Percentiles rank a stretch among this genome's conserved stretches.
phyloP scores from a whole-genome alignment of 192 early-diverging fungal species.

The Entomortierella chlamydospora region DNA sequence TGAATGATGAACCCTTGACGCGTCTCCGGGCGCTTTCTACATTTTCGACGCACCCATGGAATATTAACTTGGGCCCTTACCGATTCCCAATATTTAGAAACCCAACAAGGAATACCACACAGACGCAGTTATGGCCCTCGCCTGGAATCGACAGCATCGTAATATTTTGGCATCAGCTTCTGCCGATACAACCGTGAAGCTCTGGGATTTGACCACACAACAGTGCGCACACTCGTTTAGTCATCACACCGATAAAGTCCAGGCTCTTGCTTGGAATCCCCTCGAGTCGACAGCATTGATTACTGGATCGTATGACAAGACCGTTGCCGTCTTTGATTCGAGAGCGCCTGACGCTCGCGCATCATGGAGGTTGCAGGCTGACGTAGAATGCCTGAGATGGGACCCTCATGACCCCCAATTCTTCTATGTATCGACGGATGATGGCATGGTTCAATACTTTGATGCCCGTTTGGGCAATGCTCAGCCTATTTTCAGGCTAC shows the following conservation, averaged over 20 bases:
- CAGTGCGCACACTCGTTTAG: slow-evolving; percentile 81
- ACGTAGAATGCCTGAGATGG: slow-evolving; percentile 95
- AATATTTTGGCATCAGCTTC: slow-evolving; percentile 90
- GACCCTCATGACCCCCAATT: slow-evolving; percentile 85
- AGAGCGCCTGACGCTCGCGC: slow-evolving; percentile 80
- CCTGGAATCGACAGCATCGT: slow-evolving; percentile 89
- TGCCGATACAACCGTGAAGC: slow-evolving; percentile 96
- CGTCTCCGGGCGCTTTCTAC: no score
- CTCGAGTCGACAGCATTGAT: slow-evolving; percentile 87
- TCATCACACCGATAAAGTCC: slow-evolving; percentile 92
- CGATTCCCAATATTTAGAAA: slow-evolving; percentile 36
- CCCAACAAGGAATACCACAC: slow-evolving; percentile 87
- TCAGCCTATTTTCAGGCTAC: slow-evolving; percentile 85
- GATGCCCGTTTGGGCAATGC: slow-evolving; percentile 71
- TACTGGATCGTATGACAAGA: slow-evolving; percentile 93
- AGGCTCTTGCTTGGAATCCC: slow-evolving; percentile 93
- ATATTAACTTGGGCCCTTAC: background rate
- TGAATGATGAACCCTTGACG: no score
- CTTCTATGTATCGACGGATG: slow-evolving; percentile 89
- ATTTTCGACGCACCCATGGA: no score
- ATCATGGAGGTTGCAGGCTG: slow-evolving; percentile 79
- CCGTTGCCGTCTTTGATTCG: slow-evolving; percentile 90
- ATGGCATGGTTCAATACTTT: slow-evolving; percentile 91
- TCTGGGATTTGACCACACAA: slow-evolving; percentile 91
- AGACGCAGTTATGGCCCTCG: slow-evolving; percentile 94